Base-by-base conservation (phyloP, 306 rosid species). In the Dryas drummondii region DNA sequence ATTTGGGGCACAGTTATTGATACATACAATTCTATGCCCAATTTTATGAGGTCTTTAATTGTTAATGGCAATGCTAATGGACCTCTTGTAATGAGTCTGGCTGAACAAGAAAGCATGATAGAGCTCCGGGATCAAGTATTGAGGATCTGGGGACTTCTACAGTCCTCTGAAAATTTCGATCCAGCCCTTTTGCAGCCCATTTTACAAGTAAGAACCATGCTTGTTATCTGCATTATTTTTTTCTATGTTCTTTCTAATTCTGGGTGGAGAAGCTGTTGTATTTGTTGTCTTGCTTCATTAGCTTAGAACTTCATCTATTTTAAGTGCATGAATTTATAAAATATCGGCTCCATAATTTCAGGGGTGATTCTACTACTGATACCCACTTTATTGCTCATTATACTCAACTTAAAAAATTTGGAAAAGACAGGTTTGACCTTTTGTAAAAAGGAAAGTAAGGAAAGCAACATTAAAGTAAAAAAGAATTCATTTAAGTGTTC, bases 71-170 rank as follows among this genome's bases (percentile, higher is more conserved):
- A 81, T 70, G 80, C 86, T 72, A 87, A 76, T 71, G 86, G 90
- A 62, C 93, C 93, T 49, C 87, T 91, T 16, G 71, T 49, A 51
- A 84, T 87, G 86, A 82, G 94, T 48, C 79, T 82, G 60, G 68
- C 82, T 10, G 98, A 94, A 81, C 80, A 64, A 75, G 84, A 88
- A 78, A 90, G 83, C 84, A 74, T 94, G 86, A 61, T 84, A 44
- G 91, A 86, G 81, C 91, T 91, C 62, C 86, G 98, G 81, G 84
- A 86, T 81, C 97, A 87, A 82, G 97, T 94, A 57, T 74, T 79
- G 72, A 86, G 98, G 82, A 81, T 94, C 72, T 90, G 94, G 97
- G 81, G 74, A 78, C 89, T 90, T 81, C 82, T 94, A 41, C 85
- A 5, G 64, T 88, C 97, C 62, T 88, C 98, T 7, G 81, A 85